Evolutionary conservation across 139 green algal species (phyloP), one percentile per base, ranked within the genome.

Genomic region (Pedinophyceae sp.): DNA sequence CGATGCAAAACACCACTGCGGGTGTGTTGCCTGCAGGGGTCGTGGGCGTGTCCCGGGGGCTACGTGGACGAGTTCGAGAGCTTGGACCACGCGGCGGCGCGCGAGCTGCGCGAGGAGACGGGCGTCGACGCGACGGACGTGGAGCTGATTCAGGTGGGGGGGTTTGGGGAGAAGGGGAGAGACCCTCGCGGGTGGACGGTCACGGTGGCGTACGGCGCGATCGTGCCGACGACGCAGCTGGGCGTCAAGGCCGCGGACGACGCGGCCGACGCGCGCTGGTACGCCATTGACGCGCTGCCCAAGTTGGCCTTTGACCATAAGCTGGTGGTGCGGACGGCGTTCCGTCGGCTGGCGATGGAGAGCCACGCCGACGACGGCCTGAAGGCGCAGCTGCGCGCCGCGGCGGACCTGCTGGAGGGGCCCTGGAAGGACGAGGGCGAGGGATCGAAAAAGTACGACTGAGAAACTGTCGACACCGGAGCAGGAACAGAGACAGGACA

Each of bases 71-170:
- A 86, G 39, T 62, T 69, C 4, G 85, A 94, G 61, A 29, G 59
- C 0, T 61, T 94, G 45, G 69, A 85, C 13, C 6, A 34, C 5
- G 85, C 85, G 34, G 85, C 85, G 3, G 71, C 65, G 0, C 50
- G 85, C 1, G 85, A 94, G 62, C 71, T 94, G 49, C 57, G 86
- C 54, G 85, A 94, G 51, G 85, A 94, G 61, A 94, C 85, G 0
- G 71, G 53, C 0, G 67, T 94, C 10, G 41, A 88, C 40, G 61
- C 75, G 0, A 41, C 50, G 0, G 52, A 58, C 0, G 65, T 79
- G 1, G 13, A 58, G 2, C 50, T 81, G 1, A 58, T 60, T 1
- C 73, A 93, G 69, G 61, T 93, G 27, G 79, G 82, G 2, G 67
- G 80, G 0, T 94, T 85, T 77, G 85, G 85, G 2, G 78, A 87